Conservation (phyloP, 2,329 filamentous ascomycete genomes). For the Alternaria angustiovoidea region DNA sequence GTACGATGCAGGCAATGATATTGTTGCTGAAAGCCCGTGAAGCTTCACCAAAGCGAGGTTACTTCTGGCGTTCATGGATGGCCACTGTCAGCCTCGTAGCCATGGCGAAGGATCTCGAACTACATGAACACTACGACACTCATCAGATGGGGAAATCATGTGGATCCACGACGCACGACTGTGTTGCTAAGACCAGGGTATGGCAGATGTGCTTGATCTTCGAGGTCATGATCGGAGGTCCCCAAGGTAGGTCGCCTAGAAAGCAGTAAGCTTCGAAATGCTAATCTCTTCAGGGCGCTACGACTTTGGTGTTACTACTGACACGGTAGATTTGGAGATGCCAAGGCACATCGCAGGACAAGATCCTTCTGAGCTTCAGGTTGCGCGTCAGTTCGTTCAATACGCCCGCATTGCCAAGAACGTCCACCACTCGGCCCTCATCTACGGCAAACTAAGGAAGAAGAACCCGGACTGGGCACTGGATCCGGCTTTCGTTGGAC, state of each 20-base stretch:
- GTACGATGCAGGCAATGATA: conserved; percentile 88
- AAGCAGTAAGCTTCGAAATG: neutral
- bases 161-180: conserved; percentile 74
- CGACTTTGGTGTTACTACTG: conserved; percentile 77
- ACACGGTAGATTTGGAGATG: conserved; percentile 78
- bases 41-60: conserved; percentile 89
- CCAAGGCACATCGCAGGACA: conserved; percentile 69
- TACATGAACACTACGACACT: conserved; percentile 84
- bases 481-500: conserved; percentile 80
- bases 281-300: conserved; percentile 63
- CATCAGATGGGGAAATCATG: conserved; percentile 78
- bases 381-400: conserved; percentile 85
- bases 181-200: conserved; percentile 81
- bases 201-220: conserved; percentile 90
- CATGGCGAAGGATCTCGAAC: conserved; percentile 89
- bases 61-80: conserved; percentile 98
- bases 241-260: conserved; percentile 72
- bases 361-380: conserved; percentile 77
- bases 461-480: conserved; percentile 85
- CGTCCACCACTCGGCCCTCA: conserved; percentile 77
- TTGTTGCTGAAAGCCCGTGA: conserved; percentile 91
- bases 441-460: conserved; percentile 77
- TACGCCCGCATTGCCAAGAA: conserved; percentile 80
- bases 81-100: conserved; percentile 88
- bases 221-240: conserved; percentile 91